Conservation (phyloP, 305 asterid genomes). For the Solanum hybrid region DNA sequence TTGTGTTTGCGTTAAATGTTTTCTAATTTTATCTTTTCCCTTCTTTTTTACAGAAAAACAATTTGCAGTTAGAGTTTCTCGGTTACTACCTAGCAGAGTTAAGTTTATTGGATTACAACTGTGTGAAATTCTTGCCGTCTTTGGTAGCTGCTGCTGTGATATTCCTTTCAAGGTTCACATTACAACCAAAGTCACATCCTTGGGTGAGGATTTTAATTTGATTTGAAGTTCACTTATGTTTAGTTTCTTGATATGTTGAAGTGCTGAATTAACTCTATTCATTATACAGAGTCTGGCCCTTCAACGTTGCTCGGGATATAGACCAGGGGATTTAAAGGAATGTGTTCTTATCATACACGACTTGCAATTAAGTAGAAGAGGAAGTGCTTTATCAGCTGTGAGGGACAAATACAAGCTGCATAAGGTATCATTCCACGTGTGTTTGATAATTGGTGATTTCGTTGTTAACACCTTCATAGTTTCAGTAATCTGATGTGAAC, state of each 20-base stretch:
- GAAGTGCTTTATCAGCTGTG: too few species aligned
- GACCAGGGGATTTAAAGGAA: too few species aligned
- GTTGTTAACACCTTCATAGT: too few species aligned
- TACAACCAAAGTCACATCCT: slow-evolving; percentile 17
- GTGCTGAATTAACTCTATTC: neutral
- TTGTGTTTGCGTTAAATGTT: neutral
- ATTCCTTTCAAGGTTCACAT: slow-evolving; percentile 23
- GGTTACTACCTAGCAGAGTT: slow-evolving; percentile 20
- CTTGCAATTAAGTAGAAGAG: too few species aligned
- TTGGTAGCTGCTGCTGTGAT: slow-evolving; percentile 26
- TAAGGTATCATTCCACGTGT: too few species aligned
- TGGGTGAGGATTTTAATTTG: slow-evolving; percentile 22
- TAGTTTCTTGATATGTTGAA: neutral
- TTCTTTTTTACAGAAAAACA: neutral
- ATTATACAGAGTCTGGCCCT: slow-evolving; percentile 24
- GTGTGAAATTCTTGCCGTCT: slow-evolving; percentile 26
- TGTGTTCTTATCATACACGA: too few species aligned
- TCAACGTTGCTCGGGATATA: too few species aligned
- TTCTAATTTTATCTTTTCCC: neutral
- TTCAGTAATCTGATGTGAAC: too few species aligned
- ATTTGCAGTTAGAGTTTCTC: slow-evolving; percentile 12
- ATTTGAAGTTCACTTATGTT: neutral
- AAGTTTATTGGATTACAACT: slow-evolving; percentile 21
- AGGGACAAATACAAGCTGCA: too few species aligned
- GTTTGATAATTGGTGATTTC: too few species aligned